phyloP scores from a whole-genome alignment of 1,284 basidiomycete genomes.

The Lignosus rhinocerotis region DNA sequence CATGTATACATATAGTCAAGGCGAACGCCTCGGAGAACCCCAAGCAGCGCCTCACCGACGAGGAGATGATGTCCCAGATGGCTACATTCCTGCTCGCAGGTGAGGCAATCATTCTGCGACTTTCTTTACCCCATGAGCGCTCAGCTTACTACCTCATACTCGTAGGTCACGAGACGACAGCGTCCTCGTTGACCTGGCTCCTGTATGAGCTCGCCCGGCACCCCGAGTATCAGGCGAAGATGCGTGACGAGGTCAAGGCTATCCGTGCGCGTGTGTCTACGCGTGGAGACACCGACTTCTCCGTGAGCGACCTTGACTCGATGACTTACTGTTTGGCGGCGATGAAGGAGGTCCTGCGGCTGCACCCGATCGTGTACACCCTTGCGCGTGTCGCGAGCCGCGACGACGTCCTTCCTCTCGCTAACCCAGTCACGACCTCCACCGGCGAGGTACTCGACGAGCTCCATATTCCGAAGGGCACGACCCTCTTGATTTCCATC shows the following conservation, averaged over 20 bases:
- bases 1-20: conserved; percentile 39
- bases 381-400: conserved; percentile 26
- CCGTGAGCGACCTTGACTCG: conserved; percentile 46
- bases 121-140: neutral
- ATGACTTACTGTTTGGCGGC: conserved; percentile 55
- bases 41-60: conserved; percentile 45
- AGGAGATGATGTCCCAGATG: conserved; percentile 53
- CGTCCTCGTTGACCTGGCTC: conserved; percentile 42
- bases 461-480: conserved; percentile 37
- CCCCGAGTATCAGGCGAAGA: conserved; percentile 40
- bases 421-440: conserved; percentile 27
- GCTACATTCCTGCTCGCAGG: conserved; percentile 36
- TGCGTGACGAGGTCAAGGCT: conserved; percentile 42
- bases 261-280: conserved; percentile 37
- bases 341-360: conserved; percentile 44
- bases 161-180: conserved; percentile 52
- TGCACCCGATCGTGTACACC: conserved; percentile 31
- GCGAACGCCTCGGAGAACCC: conserved; percentile 51
- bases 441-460: conserved; percentile 35
- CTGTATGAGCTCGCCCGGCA: conserved; percentile 43
- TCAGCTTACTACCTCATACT: conserved; percentile 14
- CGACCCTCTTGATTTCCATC: conserved; percentile 36
- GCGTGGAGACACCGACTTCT: conserved; percentile 43
- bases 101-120: neutral
- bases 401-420: conserved; percentile 38